phyloP scores from a whole-genome alignment of 352 stramenopile genomes.

The Globisporangium takayamanum region DNA sequence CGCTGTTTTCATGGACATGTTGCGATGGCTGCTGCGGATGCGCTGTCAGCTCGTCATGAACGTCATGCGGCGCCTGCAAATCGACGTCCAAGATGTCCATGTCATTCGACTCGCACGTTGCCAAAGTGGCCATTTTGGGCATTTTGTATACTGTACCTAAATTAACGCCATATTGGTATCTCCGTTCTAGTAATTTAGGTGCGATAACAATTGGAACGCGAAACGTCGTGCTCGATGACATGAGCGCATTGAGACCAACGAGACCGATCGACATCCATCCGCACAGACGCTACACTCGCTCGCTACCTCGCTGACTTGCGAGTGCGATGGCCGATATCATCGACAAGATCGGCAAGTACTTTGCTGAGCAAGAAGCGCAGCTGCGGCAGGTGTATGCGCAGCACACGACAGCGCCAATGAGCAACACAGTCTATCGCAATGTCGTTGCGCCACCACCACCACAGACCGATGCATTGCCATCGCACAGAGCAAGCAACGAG shows the following conservation, averaged over 20 bases:
- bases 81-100: constrained; percentile 18
- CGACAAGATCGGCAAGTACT: constrained; percentile 65
- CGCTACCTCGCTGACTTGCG: neutral
- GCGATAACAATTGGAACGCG: neutral
- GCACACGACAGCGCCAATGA: constrained; percentile 4
- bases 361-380: constrained; percentile 53
- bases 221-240: neutral
- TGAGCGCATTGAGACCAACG: neutral
- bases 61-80: constrained; percentile 7
- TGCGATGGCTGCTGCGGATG: neutral
- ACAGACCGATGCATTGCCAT: neutral
- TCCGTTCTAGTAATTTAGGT: neutral
- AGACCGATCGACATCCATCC: neutral
- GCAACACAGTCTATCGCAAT: neutral
- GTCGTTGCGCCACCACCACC: constrained; percentile 4
- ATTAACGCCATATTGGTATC: neutral
- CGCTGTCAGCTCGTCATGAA: neutral
- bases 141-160: neutral
- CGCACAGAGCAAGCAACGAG: neutral
- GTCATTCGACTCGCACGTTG: neutral
- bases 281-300: neutral
- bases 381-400: constrained; percentile 34
- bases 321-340: constrained; percentile 48
- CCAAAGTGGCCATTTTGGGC: neutral
- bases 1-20: neutral